Conservation (phyloP, 768 basidiomycete genomes). For the Suillus spraguei region DNA sequence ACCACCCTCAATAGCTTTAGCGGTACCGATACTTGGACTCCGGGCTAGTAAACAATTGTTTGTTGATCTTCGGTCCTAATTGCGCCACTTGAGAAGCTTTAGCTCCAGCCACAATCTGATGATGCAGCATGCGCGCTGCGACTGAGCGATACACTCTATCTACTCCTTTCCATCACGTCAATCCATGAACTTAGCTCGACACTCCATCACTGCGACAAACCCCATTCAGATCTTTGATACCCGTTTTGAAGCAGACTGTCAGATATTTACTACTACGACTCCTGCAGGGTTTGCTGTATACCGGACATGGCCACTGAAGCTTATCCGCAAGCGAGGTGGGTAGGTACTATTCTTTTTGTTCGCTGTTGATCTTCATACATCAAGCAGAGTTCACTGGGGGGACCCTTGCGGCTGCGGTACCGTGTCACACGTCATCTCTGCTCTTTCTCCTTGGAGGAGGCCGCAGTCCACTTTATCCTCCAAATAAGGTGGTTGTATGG, state of each 20-base stretch:
- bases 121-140: constrained; percentile 20
- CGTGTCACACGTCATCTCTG: constrained; percentile 79
- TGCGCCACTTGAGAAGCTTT: constrained; percentile 9
- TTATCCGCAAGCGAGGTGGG: constrained; percentile 82
- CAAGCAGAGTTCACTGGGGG: constrained; percentile 73
- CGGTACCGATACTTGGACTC: constrained; percentile 2
- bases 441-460: constrained; percentile 89
- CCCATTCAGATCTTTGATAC: constrained; percentile 79
- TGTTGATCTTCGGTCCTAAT: background rate
- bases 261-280: constrained; percentile 80
- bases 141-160: constrained; percentile 9
- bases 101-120: constrained; percentile 14
- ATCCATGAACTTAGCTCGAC: constrained; percentile 85
- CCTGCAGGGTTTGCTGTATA: constrained; percentile 86
- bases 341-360: constrained; percentile 9
- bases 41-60: constrained; percentile 4
- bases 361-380: constrained; percentile 21
- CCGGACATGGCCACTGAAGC: constrained; percentile 69
- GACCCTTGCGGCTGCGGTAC: constrained; percentile 75
- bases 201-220: constrained; percentile 75
- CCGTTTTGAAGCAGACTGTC: constrained; percentile 77
- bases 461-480: constrained; percentile 84
- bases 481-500: constrained; percentile 92
- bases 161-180: constrained; percentile 21
- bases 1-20: constrained; percentile 1